phyloP scores from a whole-genome alignment of 176 grass and related monocot genomes.

The Pontederia crassipes region DNA sequence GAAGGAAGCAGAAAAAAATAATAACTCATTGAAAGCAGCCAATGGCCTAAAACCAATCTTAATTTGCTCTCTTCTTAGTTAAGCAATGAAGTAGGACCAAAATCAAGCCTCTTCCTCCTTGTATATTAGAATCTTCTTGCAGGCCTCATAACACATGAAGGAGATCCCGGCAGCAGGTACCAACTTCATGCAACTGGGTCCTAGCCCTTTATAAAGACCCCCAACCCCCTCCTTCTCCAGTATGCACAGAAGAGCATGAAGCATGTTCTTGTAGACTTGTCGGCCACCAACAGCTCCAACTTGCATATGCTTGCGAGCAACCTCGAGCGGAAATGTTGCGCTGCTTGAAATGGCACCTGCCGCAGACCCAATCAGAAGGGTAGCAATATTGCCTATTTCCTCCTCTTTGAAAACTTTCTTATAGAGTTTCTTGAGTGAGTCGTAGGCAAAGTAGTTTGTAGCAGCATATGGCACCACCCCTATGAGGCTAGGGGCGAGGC shows the following conservation, averaged over 20 bases:
- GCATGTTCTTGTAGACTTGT: slow-evolving; percentile 58
- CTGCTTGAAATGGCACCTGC: slow-evolving; percentile 70
- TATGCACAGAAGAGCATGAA: slow-evolving; percentile 72
- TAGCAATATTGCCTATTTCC: slow-evolving; percentile 35
- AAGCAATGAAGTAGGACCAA: background rate
- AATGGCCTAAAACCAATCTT: background rate
- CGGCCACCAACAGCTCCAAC: slow-evolving; percentile 61
- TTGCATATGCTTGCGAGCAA: slow-evolving; percentile 82
- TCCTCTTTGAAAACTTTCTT: slow-evolving; percentile 27
- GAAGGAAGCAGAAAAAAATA: too few relatives aligned
- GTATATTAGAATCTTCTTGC: slow-evolving; percentile 56
- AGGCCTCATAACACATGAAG: slow-evolving; percentile 90
- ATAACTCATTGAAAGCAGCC: too few relatives aligned
- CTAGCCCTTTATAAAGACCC: slow-evolving; percentile 64
- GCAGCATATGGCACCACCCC: slow-evolving; percentile 81
- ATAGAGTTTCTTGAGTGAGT: slow-evolving; percentile 52
- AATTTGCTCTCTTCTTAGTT: background rate
- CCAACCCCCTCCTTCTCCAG: slow-evolving; percentile 42
- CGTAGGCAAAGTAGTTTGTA: slow-evolving; percentile 68
- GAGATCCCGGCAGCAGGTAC: slow-evolving; percentile 81
- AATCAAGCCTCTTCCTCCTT: slow-evolving; percentile 19
- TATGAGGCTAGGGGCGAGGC: slow-evolving; percentile 65
- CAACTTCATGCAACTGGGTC: slow-evolving; percentile 77
- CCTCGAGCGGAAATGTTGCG: slow-evolving; percentile 87
- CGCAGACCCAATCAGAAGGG: slow-evolving; percentile 57